Conservation (phyloP, 345 rosid species). For the Populus pruinosa region DNA sequence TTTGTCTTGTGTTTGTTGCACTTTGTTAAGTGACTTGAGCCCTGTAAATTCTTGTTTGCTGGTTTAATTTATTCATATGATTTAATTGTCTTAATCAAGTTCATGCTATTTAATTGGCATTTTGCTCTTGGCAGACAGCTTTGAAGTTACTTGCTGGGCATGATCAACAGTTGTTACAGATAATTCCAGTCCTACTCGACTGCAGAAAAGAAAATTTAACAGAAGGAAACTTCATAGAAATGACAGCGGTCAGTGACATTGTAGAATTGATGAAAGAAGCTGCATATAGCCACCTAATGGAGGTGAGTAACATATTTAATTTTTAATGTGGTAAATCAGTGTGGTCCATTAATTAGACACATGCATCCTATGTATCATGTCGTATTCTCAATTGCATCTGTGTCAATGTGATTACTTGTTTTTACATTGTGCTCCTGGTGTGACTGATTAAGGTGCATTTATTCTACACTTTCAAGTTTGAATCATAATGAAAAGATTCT, state of each 20-base stretch:
- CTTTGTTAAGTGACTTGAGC: not conserved
- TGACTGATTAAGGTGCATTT: not conserved
- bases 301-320: slow-evolving; percentile 43
- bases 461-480: not conserved
- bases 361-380: not conserved
- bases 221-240: slow-evolving; percentile 45
- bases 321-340: not conserved
- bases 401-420: not conserved
- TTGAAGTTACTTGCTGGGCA: slow-evolving; percentile 61
- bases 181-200: slow-evolving; percentile 64
- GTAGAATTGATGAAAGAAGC: slow-evolving; percentile 63
- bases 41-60: not conserved
- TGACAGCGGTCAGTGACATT: slow-evolving; percentile 30
- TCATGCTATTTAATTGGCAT: not conserved
- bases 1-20: not conserved
- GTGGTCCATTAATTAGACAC: not conserved
- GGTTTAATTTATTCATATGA: not conserved
- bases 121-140: slow-evolving; percentile 58
- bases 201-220: slow-evolving; percentile 38
- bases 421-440: not conserved
- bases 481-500: not conserved
- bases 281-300: slow-evolving; percentile 86
- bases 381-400: not conserved
- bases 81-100: too few relatives aligned
- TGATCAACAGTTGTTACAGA: slow-evolving; percentile 57